Evolutionary conservation across 2,329 filamentous ascomycete species (phyloP).

Genomic region (Arthroderma uncinatum): DNA sequence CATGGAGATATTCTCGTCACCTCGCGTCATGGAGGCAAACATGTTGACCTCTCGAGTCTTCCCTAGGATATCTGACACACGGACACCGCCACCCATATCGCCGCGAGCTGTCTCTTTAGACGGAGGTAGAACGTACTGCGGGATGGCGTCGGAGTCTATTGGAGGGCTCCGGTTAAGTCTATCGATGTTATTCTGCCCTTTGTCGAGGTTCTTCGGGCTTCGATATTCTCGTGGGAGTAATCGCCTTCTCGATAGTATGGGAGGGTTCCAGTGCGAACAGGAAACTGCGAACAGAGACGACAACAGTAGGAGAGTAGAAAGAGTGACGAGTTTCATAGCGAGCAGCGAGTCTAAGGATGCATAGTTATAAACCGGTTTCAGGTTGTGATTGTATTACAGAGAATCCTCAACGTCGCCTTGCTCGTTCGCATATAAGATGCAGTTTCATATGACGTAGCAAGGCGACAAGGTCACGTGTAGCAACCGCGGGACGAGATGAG

Average conservation of each 20-base stretch:
- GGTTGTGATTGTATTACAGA: background rate
- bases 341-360: background rate
- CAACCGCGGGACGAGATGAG: background rate
- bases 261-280: slow-evolving; percentile 7
- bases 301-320: slow-evolving; percentile 3
- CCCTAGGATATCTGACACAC: slow-evolving; percentile 75
- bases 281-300: background rate
- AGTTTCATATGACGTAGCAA: background rate
- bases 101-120: slow-evolving; percentile 6
- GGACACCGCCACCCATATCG: slow-evolving; percentile 39
- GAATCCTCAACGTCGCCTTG: background rate
- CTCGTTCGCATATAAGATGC: background rate
- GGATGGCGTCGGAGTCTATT: background rate
- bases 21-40: slow-evolving; percentile 70
- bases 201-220: slow-evolving; percentile 2
- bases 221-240: background rate
- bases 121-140: background rate
- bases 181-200: background rate
- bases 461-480: background rate
- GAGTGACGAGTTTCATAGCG: background rate
- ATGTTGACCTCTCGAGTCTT: slow-evolving; percentile 68
- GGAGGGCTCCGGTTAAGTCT: background rate
- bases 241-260: background rate
- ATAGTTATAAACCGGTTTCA: background rate
- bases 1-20: slow-evolving; percentile 56